Percentiles rank a stretch among this genome's conserved stretches.
These are phyloP conservation scores for Carex kokanica DNA, from an alignment of 176 grass and related monocot species.

Conservation along the genomic window DNA sequence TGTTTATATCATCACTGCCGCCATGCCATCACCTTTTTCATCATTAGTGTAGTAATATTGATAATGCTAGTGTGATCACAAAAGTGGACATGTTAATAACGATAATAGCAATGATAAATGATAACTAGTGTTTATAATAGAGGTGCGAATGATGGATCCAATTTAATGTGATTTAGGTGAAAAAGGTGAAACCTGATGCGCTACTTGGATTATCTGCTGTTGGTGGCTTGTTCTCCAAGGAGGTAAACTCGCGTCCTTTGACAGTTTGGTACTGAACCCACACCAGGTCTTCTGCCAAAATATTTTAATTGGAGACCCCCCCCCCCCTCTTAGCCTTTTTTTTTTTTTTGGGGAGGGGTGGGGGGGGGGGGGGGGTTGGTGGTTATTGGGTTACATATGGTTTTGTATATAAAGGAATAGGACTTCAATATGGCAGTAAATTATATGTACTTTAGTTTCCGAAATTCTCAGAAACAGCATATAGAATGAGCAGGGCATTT, in stretches of 20 bases:
- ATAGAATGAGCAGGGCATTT: not conserved
- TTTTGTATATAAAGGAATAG: not conserved
- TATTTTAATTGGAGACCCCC: not conserved
- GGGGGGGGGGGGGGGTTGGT: too few relatives aligned
- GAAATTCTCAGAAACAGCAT: not conserved
- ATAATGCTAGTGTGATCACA: not conserved
- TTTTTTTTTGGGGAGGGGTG: not conserved
- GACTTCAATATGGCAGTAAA: not conserved
- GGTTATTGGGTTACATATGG: not conserved
- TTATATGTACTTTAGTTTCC: not conserved
- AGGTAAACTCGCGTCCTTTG: conserved; percentile 47
- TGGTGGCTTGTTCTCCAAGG: conserved; percentile 88
- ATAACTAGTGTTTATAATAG: not conserved
- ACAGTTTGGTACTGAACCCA: conserved; percentile 16
- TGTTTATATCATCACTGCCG: not conserved
- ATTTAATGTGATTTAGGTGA: conserved; percentile 56
- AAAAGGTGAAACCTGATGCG: conserved; percentile 96
- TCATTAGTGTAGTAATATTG: conserved; percentile 11
- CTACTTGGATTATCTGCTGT: conserved; percentile 98
- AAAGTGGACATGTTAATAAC: not conserved
- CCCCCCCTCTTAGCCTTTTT: not conserved
- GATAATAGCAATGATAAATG: not conserved
- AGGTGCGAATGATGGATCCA: conserved; percentile 9
- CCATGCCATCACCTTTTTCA: too few relatives aligned
- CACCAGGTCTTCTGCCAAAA: not conserved